A percentile compares a stretch with the other conserved stretches of the same genome.
Evolutionary conservation across 139 green algal genomes (phyloP).

Genomic region (Edaphochlamys debaryana): DNA sequence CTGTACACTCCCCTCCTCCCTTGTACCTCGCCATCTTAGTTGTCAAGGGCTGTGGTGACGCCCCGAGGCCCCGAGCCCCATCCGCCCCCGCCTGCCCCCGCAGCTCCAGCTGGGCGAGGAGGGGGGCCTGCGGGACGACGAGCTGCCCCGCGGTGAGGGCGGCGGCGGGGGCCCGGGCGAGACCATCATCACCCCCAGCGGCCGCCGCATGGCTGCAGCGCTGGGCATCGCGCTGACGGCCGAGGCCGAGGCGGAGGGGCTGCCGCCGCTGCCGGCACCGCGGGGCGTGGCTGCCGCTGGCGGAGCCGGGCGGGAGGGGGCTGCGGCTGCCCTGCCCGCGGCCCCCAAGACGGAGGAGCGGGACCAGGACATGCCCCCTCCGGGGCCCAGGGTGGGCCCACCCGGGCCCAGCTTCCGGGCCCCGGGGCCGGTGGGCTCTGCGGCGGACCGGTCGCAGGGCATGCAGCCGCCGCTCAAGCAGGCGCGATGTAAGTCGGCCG

Average conservation of each 20-base stretch:
- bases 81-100: background rate
- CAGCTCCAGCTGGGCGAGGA: background rate
- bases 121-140: background rate
- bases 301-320: too few species aligned
- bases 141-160: background rate
- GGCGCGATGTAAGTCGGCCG: background rate
- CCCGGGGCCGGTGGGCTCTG: too few species aligned
- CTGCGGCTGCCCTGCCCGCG: too few species aligned
- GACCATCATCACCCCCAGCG: slow-evolving; percentile 38
- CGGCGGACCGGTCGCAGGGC: background rate
- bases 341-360: too few species aligned
- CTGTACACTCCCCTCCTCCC: too few species aligned
- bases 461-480: background rate
- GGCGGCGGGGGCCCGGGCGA: background rate
- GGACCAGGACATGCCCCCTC: too few species aligned
- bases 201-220: slow-evolving; percentile 5
- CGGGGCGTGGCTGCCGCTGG: too few species aligned
- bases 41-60: too few species aligned
- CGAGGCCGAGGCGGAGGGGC: background rate
- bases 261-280: background rate
- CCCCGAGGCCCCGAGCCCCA: too few species aligned
- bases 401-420: too few species aligned
- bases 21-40: too few species aligned
- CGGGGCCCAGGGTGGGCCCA: too few species aligned
- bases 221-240: slow-evolving; percentile 21